phyloP scores from a whole-genome alignment of 2,329 filamentous ascomycete species.

The Truncatella angustata region DNA sequence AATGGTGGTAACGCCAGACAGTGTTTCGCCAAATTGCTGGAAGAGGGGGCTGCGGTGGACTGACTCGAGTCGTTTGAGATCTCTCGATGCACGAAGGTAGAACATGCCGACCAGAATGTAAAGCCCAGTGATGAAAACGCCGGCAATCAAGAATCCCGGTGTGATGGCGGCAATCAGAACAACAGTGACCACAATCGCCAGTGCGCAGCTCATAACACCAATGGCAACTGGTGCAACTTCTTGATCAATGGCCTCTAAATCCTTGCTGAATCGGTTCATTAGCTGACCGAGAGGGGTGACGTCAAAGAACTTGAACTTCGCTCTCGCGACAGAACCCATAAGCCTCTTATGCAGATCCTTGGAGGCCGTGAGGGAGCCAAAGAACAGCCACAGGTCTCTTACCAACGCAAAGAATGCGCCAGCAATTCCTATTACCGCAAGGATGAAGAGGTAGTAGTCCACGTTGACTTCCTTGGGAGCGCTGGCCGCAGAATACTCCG shows the following conservation, averaged over 20 bases:
- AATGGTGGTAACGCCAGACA: slow-evolving; percentile 94
- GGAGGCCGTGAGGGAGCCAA: slow-evolving; percentile 85
- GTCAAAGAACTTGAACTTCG: slow-evolving; percentile 97
- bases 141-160: slow-evolving; percentile 85
- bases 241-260: slow-evolving; percentile 91
- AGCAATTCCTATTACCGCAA: slow-evolving; percentile 73
- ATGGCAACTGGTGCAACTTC: slow-evolving; percentile 93
- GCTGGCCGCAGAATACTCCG: slow-evolving; percentile 33
- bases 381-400: slow-evolving; percentile 86
- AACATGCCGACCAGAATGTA: slow-evolving; percentile 84
- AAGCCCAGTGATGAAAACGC: slow-evolving; percentile 75
- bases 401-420: slow-evolving; percentile 81
- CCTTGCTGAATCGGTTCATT: slow-evolving; percentile 98
- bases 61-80: slow-evolving; percentile 92
- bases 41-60: slow-evolving; percentile 92
- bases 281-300: slow-evolving; percentile 92
- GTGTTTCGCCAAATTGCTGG: slow-evolving; percentile 95
- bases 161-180: slow-evolving; percentile 85
- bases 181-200: slow-evolving; percentile 78
- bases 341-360: slow-evolving; percentile 77
- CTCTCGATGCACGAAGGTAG: slow-evolving; percentile 89
- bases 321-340: slow-evolving; percentile 76
- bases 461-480: slow-evolving; percentile 65
- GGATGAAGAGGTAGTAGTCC: slow-evolving; percentile 78
- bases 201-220: slow-evolving; percentile 62